Evolutionary conservation across 495 filamentous ascomycete genomes (phyloP), one percentile per base, ranked within the genome.

Genomic region (Patellaria atrata): DNA sequence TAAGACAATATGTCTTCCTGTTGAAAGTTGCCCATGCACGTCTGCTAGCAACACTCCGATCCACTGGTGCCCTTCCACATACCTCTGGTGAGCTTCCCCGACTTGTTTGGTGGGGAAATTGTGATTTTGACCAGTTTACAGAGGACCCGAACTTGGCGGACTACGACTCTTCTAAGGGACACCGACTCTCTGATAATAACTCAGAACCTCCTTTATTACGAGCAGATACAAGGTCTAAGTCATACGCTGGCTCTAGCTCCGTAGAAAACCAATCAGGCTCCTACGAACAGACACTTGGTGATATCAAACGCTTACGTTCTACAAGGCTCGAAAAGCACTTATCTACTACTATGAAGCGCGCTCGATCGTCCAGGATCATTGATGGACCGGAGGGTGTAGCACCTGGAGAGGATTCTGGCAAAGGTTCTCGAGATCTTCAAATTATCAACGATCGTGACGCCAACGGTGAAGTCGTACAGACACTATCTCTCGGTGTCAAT

Each of bases 241-340:
- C 82, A 3, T 75, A 75, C 51, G 72, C 63, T 13, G 81, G 73
- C 9, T 68, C 68, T 22, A 56, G 64, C 27, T 56, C 59, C 19
- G 70, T 34, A 12, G 34, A 32, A 12, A 10, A 8, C 7, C 29
- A 16, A 13, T 40, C 44, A 12, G 37, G 30, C 10, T 85, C 83
- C 11, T 92, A 96, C 48, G 85, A 93, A 56, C 87, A 91, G 56
- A 89, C 87, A 16, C 78, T 99, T 29, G 87, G 86, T 36, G 86
- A 96, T 59, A 91, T 99, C 58, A 75, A 79, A 38, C 70, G 89
- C 39, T 57, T 96, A 33, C 73, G 86, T 35, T 96, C 89, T 28
- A 94, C 86, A 15, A 76, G 91, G 15, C 76, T 96, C 56, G 87
- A 96, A 44, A 84, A 86, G 38, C 82, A 87, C 40, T 61, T 99